Conservation (phyloP, 2,329 filamentous ascomycete species). For the Colletotrichum sp. region DNA sequence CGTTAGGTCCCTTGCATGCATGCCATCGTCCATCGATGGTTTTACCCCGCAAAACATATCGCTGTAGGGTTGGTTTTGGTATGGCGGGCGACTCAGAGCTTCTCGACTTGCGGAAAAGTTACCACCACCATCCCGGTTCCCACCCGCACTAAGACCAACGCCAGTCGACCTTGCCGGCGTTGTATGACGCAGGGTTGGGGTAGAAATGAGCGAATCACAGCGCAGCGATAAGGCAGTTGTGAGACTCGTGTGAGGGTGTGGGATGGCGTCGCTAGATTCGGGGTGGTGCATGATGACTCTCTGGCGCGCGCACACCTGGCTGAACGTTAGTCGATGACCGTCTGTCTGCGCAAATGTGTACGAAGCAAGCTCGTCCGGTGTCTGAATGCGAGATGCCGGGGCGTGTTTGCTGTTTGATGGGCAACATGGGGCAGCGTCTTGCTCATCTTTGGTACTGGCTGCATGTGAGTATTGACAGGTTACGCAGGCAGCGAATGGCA, state of each 20-base stretch:
- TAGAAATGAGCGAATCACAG: constrained; percentile 4
- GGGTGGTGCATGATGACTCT: constrained; percentile 18
- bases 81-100: constrained; percentile 11
- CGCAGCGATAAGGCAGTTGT: constrained; percentile 10
- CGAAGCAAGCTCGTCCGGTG: not conserved
- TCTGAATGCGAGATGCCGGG: not conserved
- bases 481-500: not conserved
- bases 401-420: not conserved
- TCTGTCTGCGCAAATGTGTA: not conserved
- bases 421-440: not conserved
- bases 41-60: constrained; percentile 18
- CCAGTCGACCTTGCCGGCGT: constrained; percentile 5
- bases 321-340: not conserved
- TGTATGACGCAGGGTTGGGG: constrained; percentile 16
- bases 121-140: constrained; percentile 4
- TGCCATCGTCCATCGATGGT: not conserved
- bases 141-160: constrained; percentile 9
- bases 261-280: constrained; percentile 6
- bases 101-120: not conserved
- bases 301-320: not conserved
- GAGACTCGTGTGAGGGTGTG: constrained; percentile 7
- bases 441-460: not conserved
- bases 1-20: constrained; percentile 1
- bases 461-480: not conserved
- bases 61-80: not conserved